Evolutionary conservation across 768 basidiomycete genomes (phyloP).

Genomic region (Calocera viscosa): DNA sequence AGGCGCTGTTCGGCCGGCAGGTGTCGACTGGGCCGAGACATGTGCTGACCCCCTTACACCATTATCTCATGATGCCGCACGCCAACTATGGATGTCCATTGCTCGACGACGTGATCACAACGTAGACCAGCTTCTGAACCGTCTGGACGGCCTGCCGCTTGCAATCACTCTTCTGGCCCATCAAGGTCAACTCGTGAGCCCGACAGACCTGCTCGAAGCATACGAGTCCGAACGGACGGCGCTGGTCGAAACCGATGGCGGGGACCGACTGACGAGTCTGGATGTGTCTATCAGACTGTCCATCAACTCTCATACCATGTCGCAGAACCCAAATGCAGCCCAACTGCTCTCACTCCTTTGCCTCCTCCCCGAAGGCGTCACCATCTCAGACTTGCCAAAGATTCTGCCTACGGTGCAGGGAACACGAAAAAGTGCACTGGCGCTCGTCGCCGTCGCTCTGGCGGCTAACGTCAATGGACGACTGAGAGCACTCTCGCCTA

Average conservation of each 20-base stretch:
- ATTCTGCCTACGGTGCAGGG: background rate
- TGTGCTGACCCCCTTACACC: too few relatives aligned
- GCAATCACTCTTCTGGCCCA: too few relatives aligned
- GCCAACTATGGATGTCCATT: too few relatives aligned
- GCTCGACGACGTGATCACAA: too few relatives aligned
- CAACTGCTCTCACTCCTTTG: background rate
- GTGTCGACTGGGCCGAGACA: too few relatives aligned
- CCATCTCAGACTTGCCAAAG: background rate
- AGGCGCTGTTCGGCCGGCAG: too few relatives aligned
- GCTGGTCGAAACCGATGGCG: background rate
- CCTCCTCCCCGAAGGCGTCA: background rate
- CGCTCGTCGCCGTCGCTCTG: background rate
- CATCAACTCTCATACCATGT: background rate
- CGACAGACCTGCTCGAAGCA: constrained; percentile 5
- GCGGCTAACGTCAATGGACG: background rate
- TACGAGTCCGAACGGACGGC: background rate
- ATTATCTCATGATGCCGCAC: too few relatives aligned
- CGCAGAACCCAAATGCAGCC: background rate
- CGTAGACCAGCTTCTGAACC: too few relatives aligned
- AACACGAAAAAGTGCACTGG: background rate
- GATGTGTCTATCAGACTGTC: background rate
- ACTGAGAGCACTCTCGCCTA: background rate
- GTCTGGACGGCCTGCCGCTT: too few relatives aligned
- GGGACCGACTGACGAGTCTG: background rate
- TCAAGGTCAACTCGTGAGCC: too few relatives aligned